Evolutionary conservation across 208 protist species (phyloP), one percentile per base, ranked within the genome.

Genomic region (Crithidia expoeki): DNA sequence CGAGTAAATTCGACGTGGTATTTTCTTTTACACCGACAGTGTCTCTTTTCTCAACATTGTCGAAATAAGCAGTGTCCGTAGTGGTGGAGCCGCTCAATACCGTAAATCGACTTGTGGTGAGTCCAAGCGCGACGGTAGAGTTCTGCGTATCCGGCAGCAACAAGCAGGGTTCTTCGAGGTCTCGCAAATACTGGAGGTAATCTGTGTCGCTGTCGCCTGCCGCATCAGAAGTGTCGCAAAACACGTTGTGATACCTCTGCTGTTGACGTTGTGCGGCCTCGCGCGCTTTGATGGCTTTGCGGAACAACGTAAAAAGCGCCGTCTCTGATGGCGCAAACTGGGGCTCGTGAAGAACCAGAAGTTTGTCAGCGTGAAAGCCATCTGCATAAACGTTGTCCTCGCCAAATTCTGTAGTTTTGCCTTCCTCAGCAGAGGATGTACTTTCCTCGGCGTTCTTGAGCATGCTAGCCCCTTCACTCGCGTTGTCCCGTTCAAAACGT

Each of bases 81-180:
- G 33, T 9, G 17, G 28, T 9, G 27, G 17, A 9, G 42, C 9
- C n/a, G 16, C 38, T 5, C 42, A 52, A 23, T n/a, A 32, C 42
- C 0, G 59, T 53, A 17, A 28, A 2, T 7, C 33, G 32, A 27
- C 38, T 23, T 9, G 28, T 53, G 4, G 72, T 27, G 32, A 77
- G 40, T 25, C 72, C 72, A 0, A 77, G 63, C 2, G 63, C 34
- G 9, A 59, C 58, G 32, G 21, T 23, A 7, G 64, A 21, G 49
- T 21, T 1, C 16, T 42, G 46, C 16, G 72, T 77, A 49, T 77
- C 59, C 27, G 72, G 72, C 14, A 77, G 38, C 19, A 77, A 64
- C 34, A 77, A 28, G 25, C 53, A 64, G 14, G 72, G 64, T 58
- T 77, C 72, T 51, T 77, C 72, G 25, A 71, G 52, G 6, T 36